Conservation (phyloP, 352 stramenopile species). For the Globisporangium heterothallicum region DNA sequence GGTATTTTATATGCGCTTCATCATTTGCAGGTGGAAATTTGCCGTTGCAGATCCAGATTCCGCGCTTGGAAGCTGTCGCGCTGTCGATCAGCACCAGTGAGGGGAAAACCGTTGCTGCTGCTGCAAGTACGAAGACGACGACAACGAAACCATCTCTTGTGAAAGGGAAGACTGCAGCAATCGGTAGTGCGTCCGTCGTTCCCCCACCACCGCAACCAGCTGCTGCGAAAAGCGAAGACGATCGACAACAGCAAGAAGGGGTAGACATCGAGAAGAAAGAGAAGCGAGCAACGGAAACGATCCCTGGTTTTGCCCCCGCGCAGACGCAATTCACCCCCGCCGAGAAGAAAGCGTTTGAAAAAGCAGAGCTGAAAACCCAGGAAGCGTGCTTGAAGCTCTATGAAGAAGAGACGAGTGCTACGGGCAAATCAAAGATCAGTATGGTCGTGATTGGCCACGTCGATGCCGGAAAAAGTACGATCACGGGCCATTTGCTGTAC, state of each 20-base stretch:
- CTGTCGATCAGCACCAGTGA: constrained; percentile 35
- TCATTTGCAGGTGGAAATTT: constrained; percentile 27
- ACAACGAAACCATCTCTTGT: constrained; percentile 22
- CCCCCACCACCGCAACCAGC: constrained; percentile 1
- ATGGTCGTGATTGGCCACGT: constrained; percentile 97
- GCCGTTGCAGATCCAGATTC: constrained; percentile 62
- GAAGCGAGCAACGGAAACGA: constrained; percentile 20
- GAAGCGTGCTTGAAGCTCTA: constrained; percentile 35
- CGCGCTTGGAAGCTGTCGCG: constrained; percentile 53
- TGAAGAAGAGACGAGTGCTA: constrained; percentile 34
- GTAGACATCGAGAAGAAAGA: constrained; percentile 19
- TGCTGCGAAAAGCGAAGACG: not conserved
- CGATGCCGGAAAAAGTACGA: constrained; percentile 96
- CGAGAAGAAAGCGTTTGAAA: constrained; percentile 65
- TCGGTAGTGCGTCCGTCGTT: constrained; percentile 23
- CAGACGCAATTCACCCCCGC: constrained; percentile 46
- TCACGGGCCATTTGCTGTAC: constrained; percentile 95
- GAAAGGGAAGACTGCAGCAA: constrained; percentile 46
- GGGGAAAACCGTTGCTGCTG: constrained; percentile 6
- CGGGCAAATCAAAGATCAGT: constrained; percentile 82
- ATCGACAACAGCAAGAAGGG: constrained; percentile 3
- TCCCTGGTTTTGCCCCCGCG: constrained; percentile 22
- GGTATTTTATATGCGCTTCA: not conserved
- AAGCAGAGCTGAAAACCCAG: constrained; percentile 65
- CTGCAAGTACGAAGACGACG: constrained; percentile 22